These are phyloP conservation scores for Fusarium robinianum DNA, from an alignment of 2,329 filamentous ascomycete genomes.

Conservation along the genomic window DNA sequence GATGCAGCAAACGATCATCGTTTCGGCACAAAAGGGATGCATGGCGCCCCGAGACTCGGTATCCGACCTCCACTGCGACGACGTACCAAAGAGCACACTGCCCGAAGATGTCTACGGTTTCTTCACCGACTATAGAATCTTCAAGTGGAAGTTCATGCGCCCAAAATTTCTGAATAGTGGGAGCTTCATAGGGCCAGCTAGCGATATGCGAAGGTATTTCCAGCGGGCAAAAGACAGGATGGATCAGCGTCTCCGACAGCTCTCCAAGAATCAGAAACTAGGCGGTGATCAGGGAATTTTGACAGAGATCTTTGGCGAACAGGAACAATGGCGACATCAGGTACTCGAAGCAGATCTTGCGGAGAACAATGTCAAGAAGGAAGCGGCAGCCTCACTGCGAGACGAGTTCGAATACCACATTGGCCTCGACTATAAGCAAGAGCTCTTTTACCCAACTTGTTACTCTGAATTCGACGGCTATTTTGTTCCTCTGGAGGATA, in stretches of 20 bases:
- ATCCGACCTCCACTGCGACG: slow-evolving; percentile 34
- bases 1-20: slow-evolving; percentile 34
- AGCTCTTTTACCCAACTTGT: slow-evolving; percentile 38
- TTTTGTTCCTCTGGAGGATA: slow-evolving; percentile 30
- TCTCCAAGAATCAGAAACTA: slow-evolving; percentile 19
- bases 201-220: slow-evolving; percentile 36
- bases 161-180: slow-evolving; percentile 41
- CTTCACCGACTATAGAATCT: slow-evolving; percentile 27
- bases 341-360: slow-evolving; percentile 16
- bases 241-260: slow-evolving; percentile 24
- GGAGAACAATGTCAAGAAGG: slow-evolving; percentile 18
- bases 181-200: slow-evolving; percentile 37
- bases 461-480: slow-evolving; percentile 36
- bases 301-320: slow-evolving; percentile 40
- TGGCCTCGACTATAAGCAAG: slow-evolving; percentile 38
- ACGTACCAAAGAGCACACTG: slow-evolving; percentile 31
- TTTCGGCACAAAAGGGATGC: slow-evolving; percentile 34
- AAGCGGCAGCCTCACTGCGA: slow-evolving; percentile 15
- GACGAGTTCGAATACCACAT: slow-evolving; percentile 36
- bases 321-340: slow-evolving; percentile 31
- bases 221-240: slow-evolving; percentile 35
- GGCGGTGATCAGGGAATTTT: slow-evolving; percentile 41
- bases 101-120: slow-evolving; percentile 29
- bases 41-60: slow-evolving; percentile 30
- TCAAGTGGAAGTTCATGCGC: slow-evolving; percentile 29